These are phyloP conservation scores for Myxozyma kluyveri DNA, from an alignment of 805 yeast genomes.

Conservation along the genomic window DNA sequence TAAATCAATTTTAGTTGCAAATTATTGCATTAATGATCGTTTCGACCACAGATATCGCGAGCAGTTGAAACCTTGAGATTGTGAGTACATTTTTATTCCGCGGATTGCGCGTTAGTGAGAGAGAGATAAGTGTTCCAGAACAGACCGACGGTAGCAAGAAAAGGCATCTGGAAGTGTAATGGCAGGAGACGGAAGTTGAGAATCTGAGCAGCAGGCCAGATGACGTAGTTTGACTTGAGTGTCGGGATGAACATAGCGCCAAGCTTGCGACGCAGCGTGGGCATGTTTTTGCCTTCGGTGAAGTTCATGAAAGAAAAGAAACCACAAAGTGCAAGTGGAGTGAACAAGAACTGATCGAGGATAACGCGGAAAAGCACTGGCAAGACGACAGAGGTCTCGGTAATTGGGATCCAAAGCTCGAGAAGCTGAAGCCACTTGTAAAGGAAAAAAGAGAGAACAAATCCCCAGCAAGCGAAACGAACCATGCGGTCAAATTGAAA, in stretches of 20 bases:
- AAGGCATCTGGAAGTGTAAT: slow-evolving; percentile 81
- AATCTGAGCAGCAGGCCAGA: slow-evolving; percentile 89
- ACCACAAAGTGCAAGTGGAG: slow-evolving; percentile 73
- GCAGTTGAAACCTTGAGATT: no score
- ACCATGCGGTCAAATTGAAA: slow-evolving; percentile 38
- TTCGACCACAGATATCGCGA: no score
- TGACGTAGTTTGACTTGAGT: slow-evolving; percentile 68
- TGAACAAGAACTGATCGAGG: slow-evolving; percentile 84
- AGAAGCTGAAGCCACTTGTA: slow-evolving; percentile 85
- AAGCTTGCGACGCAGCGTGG: slow-evolving; percentile 63
- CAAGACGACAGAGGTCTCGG: slow-evolving; percentile 67
- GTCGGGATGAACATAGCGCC: slow-evolving; percentile 60
- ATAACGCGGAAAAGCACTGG: slow-evolving; percentile 82
- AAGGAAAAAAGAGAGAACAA: slow-evolving; percentile 75
- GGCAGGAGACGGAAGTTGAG: slow-evolving; percentile 77
- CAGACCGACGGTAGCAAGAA: slow-evolving; percentile 81
- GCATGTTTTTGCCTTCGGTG: slow-evolving; percentile 69
- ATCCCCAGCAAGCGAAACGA: slow-evolving; percentile 80
- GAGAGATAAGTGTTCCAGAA: slow-evolving; percentile 93
- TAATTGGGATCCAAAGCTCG: slow-evolving; percentile 60
- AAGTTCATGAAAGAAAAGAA: slow-evolving; percentile 84
- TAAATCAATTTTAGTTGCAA: no score
- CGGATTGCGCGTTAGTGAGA: slow-evolving; percentile 57
- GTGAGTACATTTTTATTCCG: slow-evolving; percentile 1
- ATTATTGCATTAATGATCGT: no score